Base-by-base conservation (phyloP, 805 yeast species). In the Monosporozyma solicola region DNA sequence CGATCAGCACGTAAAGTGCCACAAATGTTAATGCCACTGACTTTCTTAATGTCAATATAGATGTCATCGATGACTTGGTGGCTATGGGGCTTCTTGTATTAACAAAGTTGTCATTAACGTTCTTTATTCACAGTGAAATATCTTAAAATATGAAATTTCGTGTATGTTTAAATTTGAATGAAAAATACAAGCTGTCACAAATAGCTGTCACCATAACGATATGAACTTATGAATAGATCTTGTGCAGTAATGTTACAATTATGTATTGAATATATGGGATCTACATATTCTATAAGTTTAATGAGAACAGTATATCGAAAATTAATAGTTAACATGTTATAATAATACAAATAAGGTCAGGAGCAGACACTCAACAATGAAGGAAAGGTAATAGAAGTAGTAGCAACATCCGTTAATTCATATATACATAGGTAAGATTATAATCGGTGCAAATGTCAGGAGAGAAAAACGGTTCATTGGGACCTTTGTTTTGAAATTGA, bases 1-100 rank as follows among this genome's bases (percentile, higher is more conserved):
- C 77, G 15, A 72, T 57, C n/a, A 68, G 55, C 3, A 68, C 41
- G 55, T 70, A 72, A 5, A 71, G 53, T 10, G 55, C 57, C 20
- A 61, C 54, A 50, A 62, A 65, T 47, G 62, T 54, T 3, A 60
- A 32, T 11, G 62, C 62, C 3, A 58, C 62, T 27, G 53, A 47
- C 49, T 57, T 60, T 54, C 68, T 59, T 53, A 65, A 16, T 5
- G 22, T 35, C 11, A 53, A 35, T 13, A 47, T 41, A 2, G 55
- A 39, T 48, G 50, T 45, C 35, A 39, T 48, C 11, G 45, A 9
- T n/a, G n/a, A 24, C 22, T 48, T 24, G 46, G 10, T 16, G 10
- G 8, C 20, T 6, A 3, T 39, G 7, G 16, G 10, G 33, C 16
- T 32, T 9, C 6, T 47, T 11, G 31, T 37, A 27, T 37, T 35